A percentile compares a stretch with the other conserved stretches of the same genome.
Conservation (phyloP, 164 flowering plant species). For the Paratinospora sagittata region DNA sequence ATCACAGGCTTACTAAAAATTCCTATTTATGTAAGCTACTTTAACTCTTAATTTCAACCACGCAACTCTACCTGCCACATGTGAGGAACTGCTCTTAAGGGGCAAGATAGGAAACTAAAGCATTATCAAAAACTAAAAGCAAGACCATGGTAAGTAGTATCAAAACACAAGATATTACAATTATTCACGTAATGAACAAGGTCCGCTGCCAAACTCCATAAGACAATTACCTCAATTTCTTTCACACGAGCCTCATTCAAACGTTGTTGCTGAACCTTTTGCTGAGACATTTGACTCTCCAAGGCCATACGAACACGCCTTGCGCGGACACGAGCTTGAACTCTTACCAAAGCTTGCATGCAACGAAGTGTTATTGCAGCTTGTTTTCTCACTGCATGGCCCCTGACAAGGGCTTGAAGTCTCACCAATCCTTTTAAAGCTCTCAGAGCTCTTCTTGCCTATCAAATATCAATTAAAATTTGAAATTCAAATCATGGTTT, state of each 20-base stretch:
- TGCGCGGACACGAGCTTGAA: conserved; percentile 98
- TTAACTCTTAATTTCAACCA: too few species aligned
- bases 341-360: conserved; percentile 99
- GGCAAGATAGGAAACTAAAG: neutral
- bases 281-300: conserved; percentile 68
- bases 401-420: conserved; percentile 97
- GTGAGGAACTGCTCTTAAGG: neutral
- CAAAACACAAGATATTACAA: neutral
- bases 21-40: too few species aligned
- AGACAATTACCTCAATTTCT: conserved; percentile 68
- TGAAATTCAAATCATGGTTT: neutral
- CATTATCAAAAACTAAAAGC: neutral
- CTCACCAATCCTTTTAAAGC: conserved; percentile 95
- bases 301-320: conserved; percentile 92
- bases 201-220: neutral
- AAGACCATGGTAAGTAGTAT: neutral
- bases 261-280: conserved; percentile 68
- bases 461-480: conserved; percentile 8
- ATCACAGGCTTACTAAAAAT: neutral
- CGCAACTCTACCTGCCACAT: too few species aligned
- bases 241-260: conserved; percentile 70
- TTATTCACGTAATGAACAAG: neutral
- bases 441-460: conserved; percentile 95
- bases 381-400: conserved; percentile 98
- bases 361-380: conserved; percentile 96